Base-by-base conservation (phyloP, 225 moss, liverwort and hornwort genomes). In the Lunularia cruciata region DNA sequence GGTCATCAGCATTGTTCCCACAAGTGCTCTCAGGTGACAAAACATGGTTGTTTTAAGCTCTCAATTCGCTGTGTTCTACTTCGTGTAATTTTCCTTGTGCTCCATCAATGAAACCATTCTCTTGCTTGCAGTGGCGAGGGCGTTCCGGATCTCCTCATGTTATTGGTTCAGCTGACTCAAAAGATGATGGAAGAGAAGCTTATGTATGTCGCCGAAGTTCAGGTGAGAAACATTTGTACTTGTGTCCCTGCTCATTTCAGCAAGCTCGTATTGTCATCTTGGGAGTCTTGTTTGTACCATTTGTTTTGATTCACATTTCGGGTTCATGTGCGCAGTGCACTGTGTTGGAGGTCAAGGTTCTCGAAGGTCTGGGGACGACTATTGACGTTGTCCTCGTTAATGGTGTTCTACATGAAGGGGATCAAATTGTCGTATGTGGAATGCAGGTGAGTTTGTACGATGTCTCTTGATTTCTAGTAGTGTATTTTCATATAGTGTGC, bases 161-260 rank as follows among this genome's bases (percentile, higher is more conserved):
- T 98, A 46, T 78, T 98, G 77, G 83, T 98, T 53, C 96, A 92
- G 74, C 71, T 98, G 76, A 98, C 96, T 47, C 96, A 98, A 75
- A 98, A 88, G 77, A 83, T 98, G 92, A 98, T 98, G 96, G 96
- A 98, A 81, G 92, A 98, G 38, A 98, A 98, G 72, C 85, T 98
- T 68, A 98, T 98, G 96, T 98, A 87, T 69, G 87, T 93, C 64
- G 93, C 92, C 40, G 96, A 98, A 78, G 84, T 98, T 59, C 95
- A 96, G 92, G 95, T 96, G 53, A 77, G 79, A 71, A 57, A 28
- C 15, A 52, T 45, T 42, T 30, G 49, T 11, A 32, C n/a, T 15
- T 27, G 18, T 37, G 16, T 60, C n/a, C n/a, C n/a, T n/a, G n/a
- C n/a, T n/a, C 36, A 31, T 51, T 36, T 12, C 16, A 36, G 18